These are phyloP conservation scores for Brassica incana DNA, from an alignment of 345 rosid species.

Conservation along the genomic window DNA sequence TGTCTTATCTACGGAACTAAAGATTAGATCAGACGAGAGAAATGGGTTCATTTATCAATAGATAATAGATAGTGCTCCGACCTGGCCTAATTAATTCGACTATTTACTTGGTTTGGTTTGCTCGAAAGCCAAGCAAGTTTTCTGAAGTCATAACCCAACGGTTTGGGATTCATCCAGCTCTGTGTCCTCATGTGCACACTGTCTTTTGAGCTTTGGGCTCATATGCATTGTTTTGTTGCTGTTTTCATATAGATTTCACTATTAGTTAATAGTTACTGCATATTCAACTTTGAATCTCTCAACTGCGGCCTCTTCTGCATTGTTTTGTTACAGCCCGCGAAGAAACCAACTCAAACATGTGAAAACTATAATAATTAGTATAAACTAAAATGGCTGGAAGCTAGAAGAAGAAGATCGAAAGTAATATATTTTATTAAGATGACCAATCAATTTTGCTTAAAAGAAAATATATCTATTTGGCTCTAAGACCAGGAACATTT, in stretches of 20 bases:
- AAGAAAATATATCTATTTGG: conserved; percentile 33
- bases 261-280: not conserved
- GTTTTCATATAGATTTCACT: not conserved
- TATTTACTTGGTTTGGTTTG: not conserved
- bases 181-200: not conserved
- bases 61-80: not conserved
- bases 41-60: not conserved
- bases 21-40: not conserved
- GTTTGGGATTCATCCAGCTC: not conserved
- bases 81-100: not conserved
- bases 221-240: not conserved
- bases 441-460: not conserved
- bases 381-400: not conserved
- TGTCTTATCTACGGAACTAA: conserved; percentile 23
- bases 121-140: not conserved
- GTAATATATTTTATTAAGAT: not conserved
- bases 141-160: no score
- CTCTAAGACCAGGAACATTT: conserved; percentile 83
- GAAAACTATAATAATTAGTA: not conserved
- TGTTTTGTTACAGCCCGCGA: not conserved
- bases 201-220: not conserved
- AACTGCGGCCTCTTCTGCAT: not conserved
- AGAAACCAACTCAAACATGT: not conserved
- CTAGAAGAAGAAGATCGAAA: not conserved
- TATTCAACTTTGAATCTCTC: not conserved